Conservation (phyloP, 176 grass and related monocot species). For the Oryza australiensis region DNA sequence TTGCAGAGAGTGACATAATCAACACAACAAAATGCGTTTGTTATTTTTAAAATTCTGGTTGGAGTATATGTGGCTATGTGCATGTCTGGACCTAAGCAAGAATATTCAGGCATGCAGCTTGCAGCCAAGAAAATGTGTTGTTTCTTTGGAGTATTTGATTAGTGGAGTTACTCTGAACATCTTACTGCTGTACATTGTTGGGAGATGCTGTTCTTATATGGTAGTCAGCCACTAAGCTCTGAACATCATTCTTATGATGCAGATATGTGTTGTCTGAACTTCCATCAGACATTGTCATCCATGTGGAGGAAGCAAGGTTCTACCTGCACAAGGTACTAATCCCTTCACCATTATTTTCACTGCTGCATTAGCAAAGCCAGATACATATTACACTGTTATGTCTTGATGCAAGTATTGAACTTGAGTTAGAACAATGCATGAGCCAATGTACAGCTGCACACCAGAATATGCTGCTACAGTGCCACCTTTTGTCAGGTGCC, state of each 20-base stretch:
- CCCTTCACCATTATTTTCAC: constrained; percentile 8
- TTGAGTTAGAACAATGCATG: constrained; percentile 34
- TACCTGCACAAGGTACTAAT: constrained; percentile 71
- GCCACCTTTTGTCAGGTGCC: constrained; percentile 43
- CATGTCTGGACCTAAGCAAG: constrained; percentile 15
- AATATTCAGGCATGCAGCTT: background rate
- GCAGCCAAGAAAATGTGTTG: background rate
- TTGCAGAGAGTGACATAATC: constrained; percentile 5
- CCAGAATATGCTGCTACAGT: constrained; percentile 47
- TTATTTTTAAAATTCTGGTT: background rate
- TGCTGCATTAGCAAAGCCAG: background rate
- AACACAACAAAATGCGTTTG: background rate
- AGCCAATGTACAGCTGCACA: constrained; percentile 57
- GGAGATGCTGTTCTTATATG: background rate
- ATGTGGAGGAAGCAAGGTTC: constrained; percentile 59
- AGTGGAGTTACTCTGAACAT: background rate
- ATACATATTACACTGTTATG: background rate
- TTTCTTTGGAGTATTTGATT: background rate
- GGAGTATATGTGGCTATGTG: background rate
- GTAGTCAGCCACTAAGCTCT: background rate
- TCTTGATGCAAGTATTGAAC: background rate
- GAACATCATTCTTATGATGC: constrained; percentile 36
- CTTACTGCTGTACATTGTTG: background rate
- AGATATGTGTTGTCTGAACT: constrained; percentile 71
- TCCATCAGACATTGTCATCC: constrained; percentile 61